Evolutionary conservation across 1,284 basidiomycete species (phyloP).

Genomic region (Puccinia polysora): DNA sequence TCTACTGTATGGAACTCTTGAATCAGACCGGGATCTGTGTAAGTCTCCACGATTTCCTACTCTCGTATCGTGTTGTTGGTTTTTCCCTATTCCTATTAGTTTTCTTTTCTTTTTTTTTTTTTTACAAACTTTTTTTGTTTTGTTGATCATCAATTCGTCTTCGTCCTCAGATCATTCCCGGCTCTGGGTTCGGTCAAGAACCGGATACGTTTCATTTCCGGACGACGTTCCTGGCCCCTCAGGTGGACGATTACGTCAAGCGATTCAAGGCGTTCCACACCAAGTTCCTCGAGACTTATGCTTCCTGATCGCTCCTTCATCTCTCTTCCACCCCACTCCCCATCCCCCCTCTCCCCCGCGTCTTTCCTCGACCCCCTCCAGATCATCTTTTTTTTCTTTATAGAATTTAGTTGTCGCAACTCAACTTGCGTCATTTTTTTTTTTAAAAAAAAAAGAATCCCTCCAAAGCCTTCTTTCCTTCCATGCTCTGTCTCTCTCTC

Average conservation of each 20-base stretch:
- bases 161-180: constrained; percentile 62
- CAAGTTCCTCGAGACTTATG: constrained; percentile 69
- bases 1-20: constrained; percentile 76
- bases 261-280: constrained; percentile 79
- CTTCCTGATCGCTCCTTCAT: too few relatives aligned
- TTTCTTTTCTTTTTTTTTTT: neutral
- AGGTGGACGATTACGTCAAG: constrained; percentile 78
- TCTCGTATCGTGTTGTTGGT: too few relatives aligned
- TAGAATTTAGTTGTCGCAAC: too few relatives aligned
- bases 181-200: constrained; percentile 85
- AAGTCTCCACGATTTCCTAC: too few relatives aligned
- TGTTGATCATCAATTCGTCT: neutral
- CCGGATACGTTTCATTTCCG: constrained; percentile 81
- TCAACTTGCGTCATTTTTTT: too few relatives aligned
- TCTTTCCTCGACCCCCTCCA: too few relatives aligned
- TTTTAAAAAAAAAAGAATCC: too few relatives aligned
- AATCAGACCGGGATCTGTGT: constrained; percentile 83
- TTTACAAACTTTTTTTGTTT: neutral
- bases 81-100: neutral
- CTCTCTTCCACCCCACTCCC: too few relatives aligned
- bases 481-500: too few relatives aligned
- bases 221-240: constrained; percentile 50
- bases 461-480: too few relatives aligned
- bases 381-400: too few relatives aligned
- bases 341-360: too few relatives aligned